Conservation (phyloP, 495 filamentous ascomycete genomes). For the Symbiotaphrina buchneri region DNA sequence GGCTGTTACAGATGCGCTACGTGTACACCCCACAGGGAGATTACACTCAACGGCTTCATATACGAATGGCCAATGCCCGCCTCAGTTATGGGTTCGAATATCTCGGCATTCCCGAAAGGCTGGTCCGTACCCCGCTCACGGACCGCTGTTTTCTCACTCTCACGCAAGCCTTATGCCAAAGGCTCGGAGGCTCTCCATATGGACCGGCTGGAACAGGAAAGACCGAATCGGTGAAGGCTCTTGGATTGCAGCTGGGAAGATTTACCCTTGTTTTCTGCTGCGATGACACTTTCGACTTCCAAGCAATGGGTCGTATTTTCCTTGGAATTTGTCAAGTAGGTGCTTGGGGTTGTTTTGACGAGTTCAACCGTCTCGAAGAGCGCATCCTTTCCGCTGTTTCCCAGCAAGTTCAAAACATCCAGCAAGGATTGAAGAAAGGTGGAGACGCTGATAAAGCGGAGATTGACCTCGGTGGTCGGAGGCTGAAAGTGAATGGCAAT, state of each 20-base stretch:
- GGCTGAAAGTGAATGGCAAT: slow-evolving; percentile 66
- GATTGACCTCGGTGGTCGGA: slow-evolving; percentile 82
- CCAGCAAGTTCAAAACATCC: slow-evolving; percentile 97
- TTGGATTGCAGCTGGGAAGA: slow-evolving; percentile 86
- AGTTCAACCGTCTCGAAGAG: slow-evolving; percentile 97
- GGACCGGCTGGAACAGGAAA: slow-evolving; percentile 98
- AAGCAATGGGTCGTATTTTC: slow-evolving; percentile 98
- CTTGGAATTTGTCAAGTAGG: slow-evolving; percentile 97
- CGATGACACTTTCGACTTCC: slow-evolving; percentile 98
- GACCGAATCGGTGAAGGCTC: slow-evolving; percentile 94
- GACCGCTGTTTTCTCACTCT: slow-evolving; percentile 96
- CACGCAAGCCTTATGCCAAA: slow-evolving; percentile 84
- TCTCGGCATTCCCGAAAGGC: slow-evolving; percentile 79
- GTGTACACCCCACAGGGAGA: slow-evolving; percentile 66
- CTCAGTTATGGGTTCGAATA: slow-evolving; percentile 97
- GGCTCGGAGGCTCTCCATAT: slow-evolving; percentile 90
- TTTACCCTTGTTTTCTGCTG: slow-evolving; percentile 98
- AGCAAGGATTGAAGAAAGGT: slow-evolving; percentile 71
- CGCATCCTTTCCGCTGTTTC: slow-evolving; percentile 93
- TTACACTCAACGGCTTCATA: slow-evolving; percentile 58
- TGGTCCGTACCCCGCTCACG: slow-evolving; percentile 88
- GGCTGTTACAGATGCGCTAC: slow-evolving; percentile 97
- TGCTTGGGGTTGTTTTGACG: slow-evolving; percentile 98
- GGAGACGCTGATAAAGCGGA: slow-evolving; percentile 56
- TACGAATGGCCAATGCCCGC: slow-evolving; percentile 93